Percentiles rank a stretch among this genome's conserved stretches.
Evolutionary conservation across 225 moss, liverwort and hornwort species (phyloP).

Genomic region (Antitrichia curtipendula): DNA sequence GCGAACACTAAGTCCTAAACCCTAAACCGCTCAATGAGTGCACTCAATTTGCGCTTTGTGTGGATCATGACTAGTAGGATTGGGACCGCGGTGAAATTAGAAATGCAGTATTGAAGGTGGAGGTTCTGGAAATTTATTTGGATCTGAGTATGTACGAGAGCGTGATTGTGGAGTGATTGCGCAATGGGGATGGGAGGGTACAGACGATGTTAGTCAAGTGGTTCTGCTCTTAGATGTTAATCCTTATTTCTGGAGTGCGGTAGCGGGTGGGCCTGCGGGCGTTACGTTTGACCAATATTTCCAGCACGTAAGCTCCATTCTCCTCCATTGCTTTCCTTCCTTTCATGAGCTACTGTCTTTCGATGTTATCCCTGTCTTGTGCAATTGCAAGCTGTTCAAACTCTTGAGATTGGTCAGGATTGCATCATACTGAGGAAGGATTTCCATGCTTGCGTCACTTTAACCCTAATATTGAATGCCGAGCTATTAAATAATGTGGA

Average conservation of each 20-base stretch:
- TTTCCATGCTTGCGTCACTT: background rate
- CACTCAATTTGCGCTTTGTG: background rate
- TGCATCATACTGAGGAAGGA: background rate
- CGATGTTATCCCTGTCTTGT: background rate
- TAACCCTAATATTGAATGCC: background rate
- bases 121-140: background rate
- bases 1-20: background rate
- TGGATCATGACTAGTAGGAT: background rate
- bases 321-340: background rate
- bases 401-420: background rate
- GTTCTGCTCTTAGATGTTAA: constrained; percentile 79
- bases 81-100: background rate
- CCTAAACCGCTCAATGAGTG: background rate
- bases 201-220: constrained; percentile 85
- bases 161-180: background rate
- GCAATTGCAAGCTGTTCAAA: background rate
- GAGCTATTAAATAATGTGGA: background rate
- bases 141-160: background rate
- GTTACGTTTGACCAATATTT: constrained; percentile 67
- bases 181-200: background rate
- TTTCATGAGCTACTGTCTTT: background rate
- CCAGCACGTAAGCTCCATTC: constrained; percentile 52
- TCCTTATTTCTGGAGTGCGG: constrained; percentile 83
- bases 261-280: constrained; percentile 6
- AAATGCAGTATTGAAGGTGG: background rate